Percentiles rank a stretch among this genome's conserved stretches.
Evolutionary conservation across 2,329 filamentous ascomycete species (phyloP).

Genomic region (Zymoseptoria ardabiliae): DNA sequence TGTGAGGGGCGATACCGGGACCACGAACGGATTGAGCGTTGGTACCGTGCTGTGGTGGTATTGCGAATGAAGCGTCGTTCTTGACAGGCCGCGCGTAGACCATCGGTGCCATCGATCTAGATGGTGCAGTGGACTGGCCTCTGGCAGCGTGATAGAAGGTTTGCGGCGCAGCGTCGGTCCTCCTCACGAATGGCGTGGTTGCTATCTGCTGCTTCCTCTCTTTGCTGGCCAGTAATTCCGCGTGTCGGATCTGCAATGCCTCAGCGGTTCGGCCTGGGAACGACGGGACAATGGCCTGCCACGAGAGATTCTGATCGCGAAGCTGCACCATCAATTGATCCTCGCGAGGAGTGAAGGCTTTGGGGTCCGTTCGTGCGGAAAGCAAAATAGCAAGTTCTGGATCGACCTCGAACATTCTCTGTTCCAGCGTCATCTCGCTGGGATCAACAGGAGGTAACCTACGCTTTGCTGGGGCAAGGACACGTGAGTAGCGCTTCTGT

Average conservation of each 20-base stretch:
- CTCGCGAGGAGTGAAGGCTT: neutral
- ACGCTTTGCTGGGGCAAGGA: neutral
- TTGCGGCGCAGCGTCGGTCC: neutral
- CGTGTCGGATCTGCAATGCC: slow-evolving; percentile 1
- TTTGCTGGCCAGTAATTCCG: neutral
- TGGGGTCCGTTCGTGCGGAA: neutral
- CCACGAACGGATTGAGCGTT: neutral
- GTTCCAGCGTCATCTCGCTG: neutral
- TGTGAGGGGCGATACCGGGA: neutral
- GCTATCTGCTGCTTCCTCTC: neutral
- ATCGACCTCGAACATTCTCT: slow-evolving; percentile 1
- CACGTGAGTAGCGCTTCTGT: neutral
- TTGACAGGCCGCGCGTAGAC: neutral
- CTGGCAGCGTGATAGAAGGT: neutral
- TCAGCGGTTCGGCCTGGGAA: slow-evolving; percentile 23
- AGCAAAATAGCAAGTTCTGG: neutral
- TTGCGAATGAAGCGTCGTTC: neutral
- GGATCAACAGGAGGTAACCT: neutral
- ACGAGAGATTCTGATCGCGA: slow-evolving; percentile 11
- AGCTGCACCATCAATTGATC: slow-evolving; percentile 1
- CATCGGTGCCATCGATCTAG: neutral
- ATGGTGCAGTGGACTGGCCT: neutral
- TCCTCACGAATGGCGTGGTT: neutral
- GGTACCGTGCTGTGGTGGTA: neutral
- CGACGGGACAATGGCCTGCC: slow-evolving; percentile 27